Base-by-base conservation (phyloP, 2,329 filamentous ascomycete species). In the Neodidymelliopsis sp. region DNA sequence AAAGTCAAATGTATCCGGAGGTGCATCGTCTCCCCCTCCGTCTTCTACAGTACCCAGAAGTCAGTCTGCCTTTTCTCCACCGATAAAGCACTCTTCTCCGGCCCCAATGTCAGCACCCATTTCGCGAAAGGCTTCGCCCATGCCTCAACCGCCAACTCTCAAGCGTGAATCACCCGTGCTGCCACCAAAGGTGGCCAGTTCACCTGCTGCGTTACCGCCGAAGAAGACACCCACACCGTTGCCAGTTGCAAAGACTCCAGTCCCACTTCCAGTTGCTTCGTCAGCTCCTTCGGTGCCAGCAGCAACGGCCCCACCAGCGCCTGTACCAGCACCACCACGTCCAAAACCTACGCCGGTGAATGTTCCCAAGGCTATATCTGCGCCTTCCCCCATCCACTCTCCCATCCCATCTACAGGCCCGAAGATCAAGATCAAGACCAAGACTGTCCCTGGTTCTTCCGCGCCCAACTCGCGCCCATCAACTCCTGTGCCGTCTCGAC, bases 361-460 rank as follows among this genome's bases (percentile, higher is more conserved):
- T 7, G 35, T 60, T 11, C 57, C 61, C 11, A 49, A 56, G 7
- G 42, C 46, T n/a, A 50, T 60, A 6, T 45, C 60, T 11, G 55
- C 60, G 28, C 49, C 64, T 15, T 57, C 57, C 5, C 47, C 60
- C n/a, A 66, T 65, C n/a, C 47, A 53, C 20, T 63, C 62, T 4
- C 62, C 60, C 4, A 61, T 64, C 6, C 60, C 62, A 19, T 49
- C 58, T 6, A 57, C 62, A 4, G 62, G 56, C 10, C 63, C 62
- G 2, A 66, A 62, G 35, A 60, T 66, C 24, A 68, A 66, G 37
- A 62, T 68, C 46, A 63, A 62, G 38, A 64, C 62, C 19, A 62
- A 65, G 31, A 58, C 53, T 18, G 53, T 56, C 15, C 46, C 46
- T 15, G 59, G 59, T 8, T 45, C 53, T 9, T 53, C 60, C 16